These are phyloP conservation scores for Candida sojae DNA, from an alignment of 1,139 yeast species.

Conservation along the genomic window DNA sequence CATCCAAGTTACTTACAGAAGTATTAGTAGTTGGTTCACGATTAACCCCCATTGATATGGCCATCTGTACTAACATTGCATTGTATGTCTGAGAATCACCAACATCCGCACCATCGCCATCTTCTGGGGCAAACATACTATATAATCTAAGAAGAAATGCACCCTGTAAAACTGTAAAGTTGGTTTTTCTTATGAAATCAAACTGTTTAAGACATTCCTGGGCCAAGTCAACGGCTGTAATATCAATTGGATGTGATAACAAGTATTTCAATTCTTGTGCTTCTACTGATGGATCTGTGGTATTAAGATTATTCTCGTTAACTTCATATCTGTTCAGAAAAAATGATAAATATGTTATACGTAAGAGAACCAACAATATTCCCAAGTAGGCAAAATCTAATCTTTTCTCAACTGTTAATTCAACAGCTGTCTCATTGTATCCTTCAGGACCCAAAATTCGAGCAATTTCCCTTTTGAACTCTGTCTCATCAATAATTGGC, in stretches of 20 bases:
- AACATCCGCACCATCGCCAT: constrained; percentile 50
- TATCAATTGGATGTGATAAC: constrained; percentile 47
- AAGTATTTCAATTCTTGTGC: constrained; percentile 41
- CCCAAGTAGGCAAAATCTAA: constrained; percentile 39
- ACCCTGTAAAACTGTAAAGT: constrained; percentile 52
- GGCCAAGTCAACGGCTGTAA: constrained; percentile 49
- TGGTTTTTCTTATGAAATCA: constrained; percentile 46
- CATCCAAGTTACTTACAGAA: constrained; percentile 11
- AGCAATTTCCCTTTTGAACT: constrained; percentile 22
- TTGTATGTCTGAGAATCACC: constrained; percentile 42
- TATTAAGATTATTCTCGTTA: constrained; percentile 24
- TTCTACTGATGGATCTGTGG: constrained; percentile 20
- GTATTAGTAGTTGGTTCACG: constrained; percentile 34
- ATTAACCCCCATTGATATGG: constrained; percentile 47
- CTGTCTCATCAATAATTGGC: constrained; percentile 37
- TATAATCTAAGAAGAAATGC: constrained; percentile 39
- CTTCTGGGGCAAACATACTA: constrained; percentile 49
- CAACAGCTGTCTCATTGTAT: constrained; percentile 20
- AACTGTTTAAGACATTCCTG: constrained; percentile 57
- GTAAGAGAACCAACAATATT: constrained; percentile 26
- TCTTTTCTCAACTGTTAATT: constrained; percentile 26
- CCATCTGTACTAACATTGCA: constrained; percentile 45
- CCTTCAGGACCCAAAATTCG: constrained; percentile 28
- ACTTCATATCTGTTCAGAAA: constrained; percentile 33
- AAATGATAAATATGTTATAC: constrained; percentile 33